Conservation (phyloP, 2,329 filamentous ascomycete species). For the Diaporthe eres region DNA sequence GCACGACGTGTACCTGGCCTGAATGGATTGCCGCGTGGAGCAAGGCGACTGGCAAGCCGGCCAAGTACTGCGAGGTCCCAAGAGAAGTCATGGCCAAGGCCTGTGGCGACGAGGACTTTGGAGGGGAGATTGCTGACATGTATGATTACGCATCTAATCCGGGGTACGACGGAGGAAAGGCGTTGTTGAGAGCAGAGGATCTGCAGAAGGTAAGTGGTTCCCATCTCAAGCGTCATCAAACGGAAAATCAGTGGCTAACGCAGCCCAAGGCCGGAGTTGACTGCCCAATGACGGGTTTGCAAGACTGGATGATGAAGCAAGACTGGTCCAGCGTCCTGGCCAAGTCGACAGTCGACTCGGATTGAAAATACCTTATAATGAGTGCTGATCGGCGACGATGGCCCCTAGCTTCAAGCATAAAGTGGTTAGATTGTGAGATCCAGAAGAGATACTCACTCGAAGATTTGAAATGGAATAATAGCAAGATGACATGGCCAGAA, state of each 20-base stretch:
- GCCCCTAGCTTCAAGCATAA: too few relatives aligned
- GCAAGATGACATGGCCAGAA: too few relatives aligned
- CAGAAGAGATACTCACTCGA: too few relatives aligned
- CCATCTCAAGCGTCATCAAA: background rate
- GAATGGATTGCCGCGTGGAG: constrained; percentile 62
- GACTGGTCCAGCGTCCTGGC: constrained; percentile 50
- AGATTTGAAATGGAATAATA: too few relatives aligned
- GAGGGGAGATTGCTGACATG: constrained; percentile 62
- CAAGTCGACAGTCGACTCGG: background rate
- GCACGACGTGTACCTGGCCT: constrained; percentile 60
- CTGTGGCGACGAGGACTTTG: constrained; percentile 56
- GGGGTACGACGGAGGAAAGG: constrained; percentile 63
- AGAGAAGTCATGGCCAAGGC: constrained; percentile 57
- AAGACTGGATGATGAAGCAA: constrained; percentile 53
- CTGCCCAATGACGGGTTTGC: constrained; percentile 57
- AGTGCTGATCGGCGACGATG: too few relatives aligned
- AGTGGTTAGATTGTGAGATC: too few relatives aligned
- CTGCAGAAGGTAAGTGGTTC: constrained; percentile 56
- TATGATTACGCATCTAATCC: constrained; percentile 62
- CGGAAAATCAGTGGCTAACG: background rate
- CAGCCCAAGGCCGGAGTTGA: constrained; percentile 57
- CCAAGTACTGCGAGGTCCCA: constrained; percentile 56
- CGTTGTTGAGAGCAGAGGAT: constrained; percentile 59
- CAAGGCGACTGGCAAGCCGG: constrained; percentile 51
- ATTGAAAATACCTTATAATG: too few relatives aligned